Evolutionary conservation across 2,329 filamentous ascomycete species (phyloP), one percentile per base, ranked within the genome.

Genomic region (Cordyceps cateniannulata): DNA sequence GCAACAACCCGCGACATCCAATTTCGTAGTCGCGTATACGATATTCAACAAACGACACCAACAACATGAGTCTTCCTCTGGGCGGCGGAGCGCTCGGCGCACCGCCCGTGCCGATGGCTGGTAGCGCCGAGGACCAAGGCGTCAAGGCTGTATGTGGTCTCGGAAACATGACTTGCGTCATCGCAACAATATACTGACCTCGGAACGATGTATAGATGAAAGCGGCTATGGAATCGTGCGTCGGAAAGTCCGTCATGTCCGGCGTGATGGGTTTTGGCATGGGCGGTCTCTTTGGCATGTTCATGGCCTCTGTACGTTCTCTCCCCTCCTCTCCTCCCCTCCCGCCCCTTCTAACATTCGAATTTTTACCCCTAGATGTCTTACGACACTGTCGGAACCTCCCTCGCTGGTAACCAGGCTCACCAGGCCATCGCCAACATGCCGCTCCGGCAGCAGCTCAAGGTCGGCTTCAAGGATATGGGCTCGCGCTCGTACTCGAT

Each of bases 201-300:
- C 5, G n/a, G 6, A 47, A 18, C 47, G 55, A n/a, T 25, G n/a
- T 58, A 45, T 66, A 95, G 90, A 88, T 96, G 79, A 85, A 91
- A 81, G 76, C 80, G 25, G 85, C 86, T 48, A 96, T 97, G 91
- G 93, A 98, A 75, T 96, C 91, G 38, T 99, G 95, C 72, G 85
- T 88, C 25, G 87, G 87, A 62, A 99, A 99, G 76, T 90, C 91
- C 20, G 87, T 85, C 67, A 89, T 99, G 76, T 90, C 93, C 0
- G 95, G 93, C 61, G 90, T 89, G 25, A 96, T 96, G 85, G 95
- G 95, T 18, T 97, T 97, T 69, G 95, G 88, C 42, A 87, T 99
- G 66, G 95, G 95, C 64, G 95, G 92, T 69, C 80, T 96, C 48
- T 99, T 99, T 68, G 95, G 95, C 67, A 83, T 98, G 69, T 99